phyloP scores from a whole-genome alignment of 2,329 filamentous ascomycete species.

The Decorospora gaudefroyi region DNA sequence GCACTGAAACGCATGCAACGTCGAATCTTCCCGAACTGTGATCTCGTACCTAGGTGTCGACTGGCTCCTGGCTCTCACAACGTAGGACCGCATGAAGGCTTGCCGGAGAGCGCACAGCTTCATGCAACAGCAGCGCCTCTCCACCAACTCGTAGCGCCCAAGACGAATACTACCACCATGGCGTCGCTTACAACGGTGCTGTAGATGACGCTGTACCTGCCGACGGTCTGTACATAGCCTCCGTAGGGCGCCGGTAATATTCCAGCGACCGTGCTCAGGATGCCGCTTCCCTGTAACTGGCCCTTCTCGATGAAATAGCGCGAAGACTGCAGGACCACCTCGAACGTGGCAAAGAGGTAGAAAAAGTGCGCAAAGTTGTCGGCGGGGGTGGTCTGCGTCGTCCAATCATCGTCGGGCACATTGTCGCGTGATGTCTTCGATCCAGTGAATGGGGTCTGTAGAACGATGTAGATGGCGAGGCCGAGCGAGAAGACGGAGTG shows the following conservation, averaged over 20 bases:
- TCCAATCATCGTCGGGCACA: slow-evolving; percentile 38
- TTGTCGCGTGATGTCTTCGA: slow-evolving; percentile 61
- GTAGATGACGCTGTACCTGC: slow-evolving; percentile 72
- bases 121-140: slow-evolving; percentile 43
- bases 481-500: slow-evolving; percentile 73
- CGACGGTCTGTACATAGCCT: slow-evolving; percentile 63
- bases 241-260: slow-evolving; percentile 69
- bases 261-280: slow-evolving; percentile 65
- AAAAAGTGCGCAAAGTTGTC: slow-evolving; percentile 64
- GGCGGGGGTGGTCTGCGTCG: slow-evolving; percentile 41
- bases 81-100: slow-evolving; percentile 3
- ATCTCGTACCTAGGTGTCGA: background rate
- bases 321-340: slow-evolving; percentile 71
- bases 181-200: slow-evolving; percentile 72
- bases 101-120: slow-evolving; percentile 8
- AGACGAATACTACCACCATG: slow-evolving; percentile 75
- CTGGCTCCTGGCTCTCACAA: background rate
- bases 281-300: slow-evolving; percentile 61
- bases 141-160: slow-evolving; percentile 63
- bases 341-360: slow-evolving; percentile 78
- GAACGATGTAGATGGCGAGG: slow-evolving; percentile 71
- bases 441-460: slow-evolving; percentile 71
- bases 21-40: background rate
- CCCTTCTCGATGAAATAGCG: slow-evolving; percentile 72
- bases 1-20: slow-evolving; percentile 1